A percentile compares a stretch with the other conserved stretches of the same genome.
phyloP scores from a whole-genome alignment of 345 rosid species.

The Litchi chinensis region DNA sequence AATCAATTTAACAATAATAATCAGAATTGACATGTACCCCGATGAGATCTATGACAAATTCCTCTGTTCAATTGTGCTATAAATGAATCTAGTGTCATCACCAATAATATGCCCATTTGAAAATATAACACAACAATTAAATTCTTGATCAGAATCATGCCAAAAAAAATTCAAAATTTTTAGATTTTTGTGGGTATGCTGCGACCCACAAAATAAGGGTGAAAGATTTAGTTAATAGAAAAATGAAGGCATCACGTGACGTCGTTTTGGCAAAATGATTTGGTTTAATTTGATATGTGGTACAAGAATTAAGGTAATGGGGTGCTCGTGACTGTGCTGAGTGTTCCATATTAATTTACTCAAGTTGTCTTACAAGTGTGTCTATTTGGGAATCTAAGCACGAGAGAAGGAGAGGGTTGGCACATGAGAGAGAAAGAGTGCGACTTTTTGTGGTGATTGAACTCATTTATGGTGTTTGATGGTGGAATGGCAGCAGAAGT shows the following conservation, averaged over 20 bases:
- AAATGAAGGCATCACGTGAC: conserved; percentile 31
- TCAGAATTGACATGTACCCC: background rate
- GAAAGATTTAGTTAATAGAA: background rate
- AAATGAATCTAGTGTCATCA: background rate
- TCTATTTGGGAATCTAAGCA: conserved; percentile 33
- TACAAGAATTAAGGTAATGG: background rate
- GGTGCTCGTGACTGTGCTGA: conserved; percentile 24
- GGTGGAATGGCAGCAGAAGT: background rate
- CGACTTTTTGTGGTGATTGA: conserved; percentile 8
- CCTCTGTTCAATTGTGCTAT: conserved; percentile 4
- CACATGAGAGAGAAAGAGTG: conserved; percentile 27
- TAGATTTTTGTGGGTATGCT: background rate
- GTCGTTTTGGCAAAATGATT: conserved; percentile 20
- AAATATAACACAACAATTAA: conserved; percentile 6
- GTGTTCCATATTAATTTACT: conserved; percentile 21
- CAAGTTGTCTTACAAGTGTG: background rate
- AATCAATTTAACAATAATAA: background rate
- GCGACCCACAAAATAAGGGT: background rate
- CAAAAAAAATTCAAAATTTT: background rate
- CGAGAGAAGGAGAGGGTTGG: conserved; percentile 10
- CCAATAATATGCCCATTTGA: background rate
- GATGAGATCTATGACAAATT: conserved; percentile 23
- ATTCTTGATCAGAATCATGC: conserved; percentile 12
- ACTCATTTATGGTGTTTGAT: background rate
- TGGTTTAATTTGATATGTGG: conserved; percentile 8